phyloP scores from a whole-genome alignment of 331 rosid species.

The Rhamnella rubrinervis region DNA sequence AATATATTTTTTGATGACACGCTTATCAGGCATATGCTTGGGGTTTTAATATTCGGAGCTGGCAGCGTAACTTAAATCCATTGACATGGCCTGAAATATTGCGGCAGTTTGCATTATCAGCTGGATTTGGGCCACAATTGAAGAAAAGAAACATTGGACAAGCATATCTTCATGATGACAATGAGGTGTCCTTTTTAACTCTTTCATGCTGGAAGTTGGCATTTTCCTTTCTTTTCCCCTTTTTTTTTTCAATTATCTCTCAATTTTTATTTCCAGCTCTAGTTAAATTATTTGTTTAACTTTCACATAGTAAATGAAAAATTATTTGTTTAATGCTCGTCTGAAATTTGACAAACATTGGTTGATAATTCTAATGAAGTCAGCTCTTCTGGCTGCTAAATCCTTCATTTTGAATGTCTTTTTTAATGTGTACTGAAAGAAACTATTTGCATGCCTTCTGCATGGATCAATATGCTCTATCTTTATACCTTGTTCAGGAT shows the following conservation, averaged over 20 bases:
- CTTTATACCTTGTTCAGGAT: neutral
- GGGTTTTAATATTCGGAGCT: constrained; percentile 80
- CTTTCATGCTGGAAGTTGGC: neutral
- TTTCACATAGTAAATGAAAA: no score
- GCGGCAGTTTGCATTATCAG: constrained; percentile 78
- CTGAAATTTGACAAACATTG: no score
- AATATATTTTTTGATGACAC: neutral
- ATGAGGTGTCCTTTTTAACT: constrained; percentile 44
- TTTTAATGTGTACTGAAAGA: neutral
- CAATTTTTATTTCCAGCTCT: neutral
- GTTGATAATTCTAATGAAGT: neutral
- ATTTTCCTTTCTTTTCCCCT: neutral
- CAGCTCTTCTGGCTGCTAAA: neutral
- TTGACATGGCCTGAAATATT: constrained; percentile 90
- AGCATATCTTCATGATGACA: constrained; percentile 36
- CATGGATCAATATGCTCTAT: neutral
- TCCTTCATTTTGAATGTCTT: neutral
- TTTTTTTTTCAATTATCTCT: neutral
- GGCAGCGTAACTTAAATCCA: constrained; percentile 67
- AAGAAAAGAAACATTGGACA: constrained; percentile 45
- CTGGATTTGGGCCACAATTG: constrained; percentile 75
- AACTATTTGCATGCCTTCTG: neutral
- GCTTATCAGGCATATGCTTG: constrained; percentile 63
- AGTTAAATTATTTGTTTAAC: no score
- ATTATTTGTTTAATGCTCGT: neutral